Evolutionary conservation across 192 early-diverging fungal species (phyloP).

Genomic region (Coemansia sp.): DNA sequence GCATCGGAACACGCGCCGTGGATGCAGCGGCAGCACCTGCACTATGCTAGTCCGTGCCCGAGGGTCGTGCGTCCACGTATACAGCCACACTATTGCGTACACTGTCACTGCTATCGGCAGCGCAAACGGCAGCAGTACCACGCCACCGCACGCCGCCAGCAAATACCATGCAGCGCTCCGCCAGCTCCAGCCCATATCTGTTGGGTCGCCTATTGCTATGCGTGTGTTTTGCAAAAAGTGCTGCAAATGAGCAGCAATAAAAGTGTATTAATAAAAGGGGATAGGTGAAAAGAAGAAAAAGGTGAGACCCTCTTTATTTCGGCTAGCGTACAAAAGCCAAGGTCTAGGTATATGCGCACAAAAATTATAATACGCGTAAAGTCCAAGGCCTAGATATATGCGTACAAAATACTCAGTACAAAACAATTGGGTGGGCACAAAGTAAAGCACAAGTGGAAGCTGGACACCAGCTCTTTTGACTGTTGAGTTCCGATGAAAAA

Average conservation of each 20-base stretch:
- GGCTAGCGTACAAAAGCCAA: not conserved
- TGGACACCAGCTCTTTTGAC: not conserved
- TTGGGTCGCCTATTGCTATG: not conserved
- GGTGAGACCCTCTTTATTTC: not conserved
- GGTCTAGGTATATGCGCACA: too few species aligned
- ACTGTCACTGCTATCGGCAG: slow-evolving; percentile 25
- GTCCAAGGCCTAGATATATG: too few species aligned
- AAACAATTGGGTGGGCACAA: too few species aligned
- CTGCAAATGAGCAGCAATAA: not conserved
- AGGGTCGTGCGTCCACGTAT: slow-evolving; percentile 55
- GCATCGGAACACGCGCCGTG: slow-evolving; percentile 48
- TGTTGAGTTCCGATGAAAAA: not conserved
- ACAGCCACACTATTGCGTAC: slow-evolving; percentile 47
- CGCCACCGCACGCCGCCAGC: slow-evolving; percentile 4
- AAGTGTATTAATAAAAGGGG: not conserved
- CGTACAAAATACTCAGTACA: too few species aligned
- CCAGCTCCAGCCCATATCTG: slow-evolving; percentile 25
- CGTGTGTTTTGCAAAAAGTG: not conserved
- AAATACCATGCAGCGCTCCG: slow-evolving; percentile 23
- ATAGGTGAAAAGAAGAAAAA: not conserved
- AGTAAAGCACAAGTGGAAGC: not conserved
- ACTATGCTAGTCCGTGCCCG: slow-evolving; percentile 36
- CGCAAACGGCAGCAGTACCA: slow-evolving; percentile 44
- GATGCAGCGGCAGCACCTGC: slow-evolving; percentile 40
- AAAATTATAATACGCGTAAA: too few species aligned